Evolutionary conservation across 2,329 filamentous ascomycete genomes (phyloP).

Genomic region (Moelleriella libera): DNA sequence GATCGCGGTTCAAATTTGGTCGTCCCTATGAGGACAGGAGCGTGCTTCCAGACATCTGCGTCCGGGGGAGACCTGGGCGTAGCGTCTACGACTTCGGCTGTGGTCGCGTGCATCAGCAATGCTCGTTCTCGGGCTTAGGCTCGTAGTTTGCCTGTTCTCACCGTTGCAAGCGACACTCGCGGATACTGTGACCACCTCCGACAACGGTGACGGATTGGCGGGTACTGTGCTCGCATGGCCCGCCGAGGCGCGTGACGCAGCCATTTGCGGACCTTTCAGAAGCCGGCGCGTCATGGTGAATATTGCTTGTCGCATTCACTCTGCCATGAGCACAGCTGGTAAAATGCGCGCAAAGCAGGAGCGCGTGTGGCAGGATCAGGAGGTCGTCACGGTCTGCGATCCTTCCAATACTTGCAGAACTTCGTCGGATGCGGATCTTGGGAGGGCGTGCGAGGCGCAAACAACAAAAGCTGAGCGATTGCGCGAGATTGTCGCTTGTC

Average conservation of each 20-base stretch:
- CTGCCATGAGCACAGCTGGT: neutral
- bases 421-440: no score
- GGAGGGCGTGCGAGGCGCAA: no score
- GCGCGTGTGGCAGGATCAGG: no score
- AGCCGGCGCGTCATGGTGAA: conserved; percentile 7
- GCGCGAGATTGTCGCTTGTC: no score
- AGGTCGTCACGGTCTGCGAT: no score
- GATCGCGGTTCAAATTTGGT: conserved; percentile 55
- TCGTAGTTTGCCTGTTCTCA: conserved; percentile 1
- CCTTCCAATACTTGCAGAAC: no score
- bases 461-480: no score
- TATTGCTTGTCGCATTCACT: neutral
- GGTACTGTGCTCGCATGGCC: neutral
- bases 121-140: no score
- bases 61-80: conserved; percentile 36
- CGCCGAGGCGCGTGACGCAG: conserved; percentile 1
- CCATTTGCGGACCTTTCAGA: conserved; percentile 3
- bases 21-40: conserved; percentile 54
- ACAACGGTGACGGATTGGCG: neutral
- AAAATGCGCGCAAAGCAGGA: neutral
- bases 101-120: neutral
- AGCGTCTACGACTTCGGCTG: conserved; percentile 9
- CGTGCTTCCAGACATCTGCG: conserved; percentile 55
- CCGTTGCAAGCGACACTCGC: conserved; percentile 5
- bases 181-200: conserved; percentile 1